Base-by-base conservation (phyloP, 805 yeast species). In the Vanderwaltozyma polyspora region DNA sequence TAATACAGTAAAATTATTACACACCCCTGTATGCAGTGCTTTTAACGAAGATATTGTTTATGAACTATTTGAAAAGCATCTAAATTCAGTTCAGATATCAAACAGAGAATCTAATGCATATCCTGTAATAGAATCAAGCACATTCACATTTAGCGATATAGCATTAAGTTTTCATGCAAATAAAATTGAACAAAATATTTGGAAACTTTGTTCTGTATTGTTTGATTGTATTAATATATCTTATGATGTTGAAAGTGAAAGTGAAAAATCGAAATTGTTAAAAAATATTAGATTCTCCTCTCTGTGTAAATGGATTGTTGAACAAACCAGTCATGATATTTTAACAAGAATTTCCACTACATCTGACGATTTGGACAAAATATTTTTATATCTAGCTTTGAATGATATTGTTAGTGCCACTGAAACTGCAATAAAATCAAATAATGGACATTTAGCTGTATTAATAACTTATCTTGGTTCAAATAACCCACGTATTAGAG, bases 381-480 rank as follows among this genome's bases (percentile, higher is more conserved):
- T 80, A 0, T 76, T 72, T 49, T 48, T 68, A 3, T 49, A 61
- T 18, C 41, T 79, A 8, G 64, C 74, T 22, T 62, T 70, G 4
- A 76, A 80, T 35, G 72, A 78, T 36, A 48, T 84, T 19, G 60
- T 67, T 7, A 63, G 64, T 19, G 96, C 97, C 1, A 63, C 77
- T 5, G 62, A 64, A 21, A 39, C 62, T 3, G 87, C 95, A 1
- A 56, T 76, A 2, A 59, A 67, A n/a, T 57, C 79, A 1, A 67
- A 68, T 7, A 81, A 82, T 46, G 58, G 70, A 5, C 94, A 87
- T 52, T 56, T 89, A 14, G 75, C 94, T 0, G 74, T 73, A 0
- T 48, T 84, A 19, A 55, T 89, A 10, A 68, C 95, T 0, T 59
- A 81, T 28, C 52, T 80, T 6, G 94, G 83, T 23, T 76, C 91